phyloP scores from a whole-genome alignment of 805 yeast species.

The Phaffomyces thermotolerans region DNA sequence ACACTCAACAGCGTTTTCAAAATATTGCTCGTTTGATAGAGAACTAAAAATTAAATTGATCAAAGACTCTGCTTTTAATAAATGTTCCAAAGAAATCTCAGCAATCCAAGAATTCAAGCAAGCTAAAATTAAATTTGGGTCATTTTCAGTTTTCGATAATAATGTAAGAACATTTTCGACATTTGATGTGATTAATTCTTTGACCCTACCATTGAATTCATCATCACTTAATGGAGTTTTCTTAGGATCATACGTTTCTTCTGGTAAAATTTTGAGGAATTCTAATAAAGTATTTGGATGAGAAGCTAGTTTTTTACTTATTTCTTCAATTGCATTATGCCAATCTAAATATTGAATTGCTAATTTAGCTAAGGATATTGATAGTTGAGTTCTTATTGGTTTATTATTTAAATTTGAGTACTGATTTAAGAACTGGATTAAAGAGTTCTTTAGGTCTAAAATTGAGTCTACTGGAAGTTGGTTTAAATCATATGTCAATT shows the following conservation, averaged over 20 bases:
- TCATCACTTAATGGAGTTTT: conserved; percentile 75
- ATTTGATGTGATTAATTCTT: conserved; percentile 55
- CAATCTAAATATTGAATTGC: conserved; percentile 73
- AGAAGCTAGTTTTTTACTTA: conserved; percentile 39
- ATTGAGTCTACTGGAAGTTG: conserved; percentile 64
- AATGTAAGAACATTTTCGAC: conserved; percentile 62
- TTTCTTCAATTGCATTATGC: conserved; percentile 63
- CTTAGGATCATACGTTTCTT: conserved; percentile 75
- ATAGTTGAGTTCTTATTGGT: conserved; percentile 74
- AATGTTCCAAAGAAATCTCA: conserved; percentile 69
- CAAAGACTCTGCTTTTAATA: conserved; percentile 58
- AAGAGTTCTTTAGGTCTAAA: conserved; percentile 55
- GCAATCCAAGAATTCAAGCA: conserved; percentile 87
- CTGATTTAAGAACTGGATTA: conserved; percentile 52
- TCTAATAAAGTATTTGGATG: conserved; percentile 49
- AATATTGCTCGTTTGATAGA: conserved; percentile 49
- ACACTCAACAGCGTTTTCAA: conserved; percentile 84
- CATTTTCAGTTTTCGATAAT: conserved; percentile 35
- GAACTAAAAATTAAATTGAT: conserved; percentile 64
- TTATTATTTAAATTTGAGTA: conserved; percentile 34
- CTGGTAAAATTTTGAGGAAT: conserved; percentile 83
- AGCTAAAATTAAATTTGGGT: conserved; percentile 45
- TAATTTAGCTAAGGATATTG: conserved; percentile 74
- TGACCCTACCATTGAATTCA: conserved; percentile 61
- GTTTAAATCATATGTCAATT: conserved; percentile 71